Base-by-base conservation (phyloP, 352 stramenopile genomes). In the Globisporangium abappressorium region DNA sequence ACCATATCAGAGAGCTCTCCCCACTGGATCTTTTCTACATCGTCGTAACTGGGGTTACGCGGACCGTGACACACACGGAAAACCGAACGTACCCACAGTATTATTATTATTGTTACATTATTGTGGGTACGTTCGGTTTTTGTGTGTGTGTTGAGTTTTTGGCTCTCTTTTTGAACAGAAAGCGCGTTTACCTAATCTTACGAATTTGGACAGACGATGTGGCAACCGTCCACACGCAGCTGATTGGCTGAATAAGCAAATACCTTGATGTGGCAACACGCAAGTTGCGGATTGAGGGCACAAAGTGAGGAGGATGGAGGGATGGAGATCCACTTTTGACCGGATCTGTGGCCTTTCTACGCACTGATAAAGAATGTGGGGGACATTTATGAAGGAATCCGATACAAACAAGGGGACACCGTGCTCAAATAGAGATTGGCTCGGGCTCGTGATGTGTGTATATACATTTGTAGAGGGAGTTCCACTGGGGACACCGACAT, bases 51-150 rank as follows among this genome's bases (percentile, higher is more conserved):
- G 34, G 34, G 20, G 47, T 55, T 26, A 54, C 47, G n/a, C 47
- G 24, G 47, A 28, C 47, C 47, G 51, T 57, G 51, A 57, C 51
- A 57, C 51, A 57, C 49, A 12, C 9, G 24, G 14, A 57, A 57
- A 57, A 34, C 22, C 22, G 22, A 14, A 57, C 24, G 51, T 57
- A 57, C 51, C 51, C 51, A 57, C 51, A 57, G n/a, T 26, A 26
- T 26, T 26, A 26, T 26, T 26, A 26, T 26, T 26, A 26, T 26
- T 26, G 24, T 26, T 26, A 26, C 24, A 26, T 26, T 26, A 26
- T 26, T 26, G 24, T 26, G 1, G 24, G 24, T 26, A 26, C 24
- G 24, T 26, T 26, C 24, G 24, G 24, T 26, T 26, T 26, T 26
- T 26, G 24, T 26, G 24, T 26, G 24, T 26, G 24, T 26, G 24